Evolutionary conservation across 768 basidiomycete genomes (phyloP).

Genomic region (Kwoniella dendrophila): DNA sequence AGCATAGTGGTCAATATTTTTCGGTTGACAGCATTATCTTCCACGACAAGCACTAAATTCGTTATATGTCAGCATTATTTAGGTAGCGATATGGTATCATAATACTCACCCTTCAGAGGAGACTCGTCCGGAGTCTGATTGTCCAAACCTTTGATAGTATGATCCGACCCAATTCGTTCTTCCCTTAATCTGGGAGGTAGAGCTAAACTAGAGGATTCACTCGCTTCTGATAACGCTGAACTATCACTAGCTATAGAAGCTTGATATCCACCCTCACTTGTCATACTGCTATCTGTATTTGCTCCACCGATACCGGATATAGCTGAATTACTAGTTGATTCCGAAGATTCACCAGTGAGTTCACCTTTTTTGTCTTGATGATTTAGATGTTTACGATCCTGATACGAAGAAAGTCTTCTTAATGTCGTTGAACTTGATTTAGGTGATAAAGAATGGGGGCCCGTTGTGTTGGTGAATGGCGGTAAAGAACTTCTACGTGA

Average conservation of each 20-base stretch:
- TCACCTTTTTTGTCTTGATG: not conserved
- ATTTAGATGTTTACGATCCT: slow-evolving; percentile 1
- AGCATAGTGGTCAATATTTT: slow-evolving; percentile 45
- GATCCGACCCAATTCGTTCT: slow-evolving; percentile 5
- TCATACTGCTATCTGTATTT: slow-evolving; percentile 10
- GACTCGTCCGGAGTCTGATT: not conserved
- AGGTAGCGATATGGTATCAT: not conserved
- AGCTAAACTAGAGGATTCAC: not conserved
- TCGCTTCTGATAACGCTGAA: not conserved
- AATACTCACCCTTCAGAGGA: slow-evolving; percentile 14
- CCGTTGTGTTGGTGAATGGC: not conserved
- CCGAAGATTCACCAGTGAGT: not conserved
- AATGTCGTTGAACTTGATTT: slow-evolving; percentile 6
- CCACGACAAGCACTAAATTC: slow-evolving; percentile 47
- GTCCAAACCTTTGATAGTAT: slow-evolving; percentile 1
- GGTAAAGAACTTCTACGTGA: slow-evolving; percentile 3
- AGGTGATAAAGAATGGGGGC: not conserved
- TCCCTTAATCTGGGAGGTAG: slow-evolving; percentile 10
- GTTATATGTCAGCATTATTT: not conserved
- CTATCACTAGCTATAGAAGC: slow-evolving; percentile 2
- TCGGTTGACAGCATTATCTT: slow-evolving; percentile 51
- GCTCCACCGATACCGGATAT: not conserved
- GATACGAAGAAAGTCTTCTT: not conserved
- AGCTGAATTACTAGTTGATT: not conserved
- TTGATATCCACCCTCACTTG: slow-evolving; percentile 5